phyloP scores from a whole-genome alignment of 2,329 filamentous ascomycete species.

The Trichocomaceae sp. region DNA sequence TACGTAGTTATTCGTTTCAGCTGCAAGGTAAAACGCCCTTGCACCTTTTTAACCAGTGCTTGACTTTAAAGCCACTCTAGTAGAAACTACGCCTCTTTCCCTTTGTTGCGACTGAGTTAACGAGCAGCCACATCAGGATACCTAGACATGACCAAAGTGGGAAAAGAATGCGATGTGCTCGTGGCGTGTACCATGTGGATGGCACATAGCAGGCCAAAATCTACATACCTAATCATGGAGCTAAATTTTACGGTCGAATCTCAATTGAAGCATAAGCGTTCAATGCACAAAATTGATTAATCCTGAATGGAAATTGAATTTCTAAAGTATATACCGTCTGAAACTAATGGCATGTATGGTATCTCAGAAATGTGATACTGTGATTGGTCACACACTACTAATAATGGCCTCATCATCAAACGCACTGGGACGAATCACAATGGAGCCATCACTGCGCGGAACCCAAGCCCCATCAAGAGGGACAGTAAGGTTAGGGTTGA shows the following conservation, averaged over 20 bases:
- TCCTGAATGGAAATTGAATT: not conserved
- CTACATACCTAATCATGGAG: not conserved
- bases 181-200: not conserved
- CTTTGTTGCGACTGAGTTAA: too few relatives aligned
- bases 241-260: too few relatives aligned
- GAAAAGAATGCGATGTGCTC: not conserved
- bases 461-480: slow-evolving; percentile 42
- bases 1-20: not conserved
- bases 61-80: not conserved
- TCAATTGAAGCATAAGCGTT: too few relatives aligned
- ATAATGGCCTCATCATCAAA: slow-evolving; percentile 6
- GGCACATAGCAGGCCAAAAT: not conserved
- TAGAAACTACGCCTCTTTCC: not conserved
- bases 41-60: not conserved
- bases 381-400: not conserved
- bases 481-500: slow-evolving; percentile 41
- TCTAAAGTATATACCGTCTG: not conserved
- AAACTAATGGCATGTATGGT: not conserved
- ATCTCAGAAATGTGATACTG: not conserved
- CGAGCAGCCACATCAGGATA: too few relatives aligned
- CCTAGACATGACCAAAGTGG: not conserved
- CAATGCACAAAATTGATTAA: not conserved
- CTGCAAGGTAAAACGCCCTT: not conserved
- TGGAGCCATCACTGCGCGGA: slow-evolving; percentile 22
- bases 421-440: slow-evolving; percentile 6